A percentile compares a stretch with the other conserved stretches of the same genome.
phyloP scores from a whole-genome alignment of 2,329 filamentous ascomycete genomes.

The Xylaria sp. region DNA sequence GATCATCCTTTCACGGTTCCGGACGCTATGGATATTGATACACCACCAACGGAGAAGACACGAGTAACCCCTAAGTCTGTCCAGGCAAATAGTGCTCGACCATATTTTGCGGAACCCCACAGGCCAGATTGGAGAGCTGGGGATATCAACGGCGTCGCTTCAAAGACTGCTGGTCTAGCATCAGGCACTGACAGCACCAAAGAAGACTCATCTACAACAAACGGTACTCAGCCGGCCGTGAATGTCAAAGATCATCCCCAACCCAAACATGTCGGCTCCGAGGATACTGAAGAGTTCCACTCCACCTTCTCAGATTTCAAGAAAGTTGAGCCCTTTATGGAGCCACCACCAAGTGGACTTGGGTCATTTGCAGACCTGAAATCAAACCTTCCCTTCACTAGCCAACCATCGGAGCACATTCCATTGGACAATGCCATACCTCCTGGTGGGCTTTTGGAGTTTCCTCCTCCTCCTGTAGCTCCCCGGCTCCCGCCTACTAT shows the following conservation, averaged over 20 bases:
- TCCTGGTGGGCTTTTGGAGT: slow-evolving; percentile 53
- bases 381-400: slow-evolving; percentile 67
- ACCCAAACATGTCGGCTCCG: slow-evolving; percentile 60
- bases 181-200: slow-evolving; percentile 44
- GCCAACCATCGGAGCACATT: slow-evolving; percentile 58
- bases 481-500: slow-evolving; percentile 61
- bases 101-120: slow-evolving; percentile 68
- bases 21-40: slow-evolving; percentile 74
- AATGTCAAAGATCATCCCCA: slow-evolving; percentile 41
- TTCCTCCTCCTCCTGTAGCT: slow-evolving; percentile 62
- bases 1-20: slow-evolving; percentile 44
- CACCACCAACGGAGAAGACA: slow-evolving; percentile 54
- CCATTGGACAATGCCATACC: slow-evolving; percentile 51
- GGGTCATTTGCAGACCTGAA: slow-evolving; percentile 67
- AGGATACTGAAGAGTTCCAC: slow-evolving; percentile 67
- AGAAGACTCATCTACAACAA: slow-evolving; percentile 38
- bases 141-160: slow-evolving; percentile 52
- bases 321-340: slow-evolving; percentile 66
- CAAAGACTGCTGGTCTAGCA: slow-evolving; percentile 38
- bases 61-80: slow-evolving; percentile 44
- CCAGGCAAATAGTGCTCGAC: slow-evolving; percentile 56
- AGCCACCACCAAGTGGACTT: slow-evolving; percentile 59
- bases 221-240: slow-evolving; percentile 31
- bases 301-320: slow-evolving; percentile 65
- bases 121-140: slow-evolving; percentile 70